phyloP scores from a whole-genome alignment of 1,139 yeast species.

The Taphrina pruni region DNA sequence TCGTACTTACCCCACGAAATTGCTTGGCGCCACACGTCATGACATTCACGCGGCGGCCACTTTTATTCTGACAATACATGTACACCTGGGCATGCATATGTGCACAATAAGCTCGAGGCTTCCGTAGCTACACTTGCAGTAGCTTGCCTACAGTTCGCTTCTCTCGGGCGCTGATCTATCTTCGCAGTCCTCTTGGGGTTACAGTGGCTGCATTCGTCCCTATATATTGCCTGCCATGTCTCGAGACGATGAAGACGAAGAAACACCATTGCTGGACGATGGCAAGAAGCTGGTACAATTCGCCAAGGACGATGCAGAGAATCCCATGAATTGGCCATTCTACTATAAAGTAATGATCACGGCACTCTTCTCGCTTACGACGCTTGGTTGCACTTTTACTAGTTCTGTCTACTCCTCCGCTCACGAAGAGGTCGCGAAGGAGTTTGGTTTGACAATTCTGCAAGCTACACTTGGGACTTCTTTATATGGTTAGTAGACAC shows the following conservation, averaged over 20 bases:
- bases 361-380: slow-evolving; percentile 30
- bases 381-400: slow-evolving; percentile 33
- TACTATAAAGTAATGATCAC: slow-evolving; percentile 21
- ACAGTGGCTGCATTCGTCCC: no score
- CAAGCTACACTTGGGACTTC: slow-evolving; percentile 22
- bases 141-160: no score
- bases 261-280: slow-evolving; percentile 17
- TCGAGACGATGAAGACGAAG: slow-evolving; percentile 14
- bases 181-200: no score
- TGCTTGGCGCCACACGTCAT: no score
- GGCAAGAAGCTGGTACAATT: slow-evolving; percentile 22
- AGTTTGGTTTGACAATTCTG: slow-evolving; percentile 14
- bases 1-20: no score
- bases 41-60: no score
- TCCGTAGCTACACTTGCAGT: no score
- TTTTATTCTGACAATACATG: no score
- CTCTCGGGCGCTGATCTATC: no score
- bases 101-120: no score
- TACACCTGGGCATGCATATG: no score
- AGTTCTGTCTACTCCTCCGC: slow-evolving; percentile 36
- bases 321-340: slow-evolving; percentile 29
- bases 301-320: slow-evolving; percentile 27
- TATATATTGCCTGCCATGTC: not conserved
- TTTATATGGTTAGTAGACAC: slow-evolving; percentile 14
- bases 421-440: slow-evolving; percentile 27